Percentiles rank a stretch among this genome's conserved stretches.
Conservation (phyloP, 2,329 filamentous ascomycete genomes). For the Colletotrichum coccodes region DNA sequence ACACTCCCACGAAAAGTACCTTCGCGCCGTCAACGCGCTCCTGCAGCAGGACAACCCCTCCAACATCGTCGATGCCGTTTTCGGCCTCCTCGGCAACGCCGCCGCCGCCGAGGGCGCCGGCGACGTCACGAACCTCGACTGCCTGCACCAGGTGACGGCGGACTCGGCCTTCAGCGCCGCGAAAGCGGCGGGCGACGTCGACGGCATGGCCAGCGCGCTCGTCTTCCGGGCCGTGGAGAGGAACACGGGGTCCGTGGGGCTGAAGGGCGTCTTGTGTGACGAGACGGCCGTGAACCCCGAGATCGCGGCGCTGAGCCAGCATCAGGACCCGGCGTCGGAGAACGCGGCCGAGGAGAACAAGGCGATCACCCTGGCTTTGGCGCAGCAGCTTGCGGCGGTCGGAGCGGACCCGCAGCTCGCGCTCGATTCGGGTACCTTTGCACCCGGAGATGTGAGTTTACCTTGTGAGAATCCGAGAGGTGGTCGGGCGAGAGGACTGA, state of each 20-base stretch:
- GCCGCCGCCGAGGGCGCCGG: conserved; percentile 51
- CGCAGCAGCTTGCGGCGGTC: conserved; percentile 67
- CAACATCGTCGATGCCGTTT: conserved; percentile 61
- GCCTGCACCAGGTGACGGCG: conserved; percentile 67
- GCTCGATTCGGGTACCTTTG: conserved; percentile 71
- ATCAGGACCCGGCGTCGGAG: conserved; percentile 73
- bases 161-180: conserved; percentile 72
- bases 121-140: conserved; percentile 56
- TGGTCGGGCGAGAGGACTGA: neutral
- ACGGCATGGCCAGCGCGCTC: conserved; percentile 62
- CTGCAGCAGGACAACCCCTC: conserved; percentile 62
- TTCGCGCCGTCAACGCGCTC: conserved; percentile 54
- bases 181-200: conserved; percentile 63
- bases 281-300: conserved; percentile 70
- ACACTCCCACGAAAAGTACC: conserved; percentile 62
- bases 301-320: conserved; percentile 71
- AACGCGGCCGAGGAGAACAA: conserved; percentile 69
- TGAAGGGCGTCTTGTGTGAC: conserved; percentile 66
- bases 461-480: too few relatives aligned
- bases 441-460: conserved; percentile 62
- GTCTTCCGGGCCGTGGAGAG: conserved; percentile 66
- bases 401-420: conserved; percentile 72
- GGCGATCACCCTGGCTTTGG: conserved; percentile 67
- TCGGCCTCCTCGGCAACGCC: conserved; percentile 55
- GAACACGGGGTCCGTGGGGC: conserved; percentile 68